Percentiles rank a stretch among this genome's conserved stretches.
These are phyloP conservation scores for Polygonum aviculare DNA, from an alignment of 148 eudicot species.

Conservation along the genomic window DNA sequence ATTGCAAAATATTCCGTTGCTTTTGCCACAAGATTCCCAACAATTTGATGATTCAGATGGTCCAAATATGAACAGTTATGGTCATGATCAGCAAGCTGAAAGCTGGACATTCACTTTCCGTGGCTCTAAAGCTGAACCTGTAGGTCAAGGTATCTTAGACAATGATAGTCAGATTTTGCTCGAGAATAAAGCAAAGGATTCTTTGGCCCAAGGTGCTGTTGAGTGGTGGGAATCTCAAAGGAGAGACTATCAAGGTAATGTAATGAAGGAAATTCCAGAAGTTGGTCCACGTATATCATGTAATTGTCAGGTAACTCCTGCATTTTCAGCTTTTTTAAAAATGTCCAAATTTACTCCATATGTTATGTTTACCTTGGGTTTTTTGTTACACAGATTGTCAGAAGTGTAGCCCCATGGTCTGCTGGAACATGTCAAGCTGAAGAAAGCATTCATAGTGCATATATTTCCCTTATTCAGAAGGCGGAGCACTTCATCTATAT, in stretches of 20 bases:
- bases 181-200: constrained; percentile 18
- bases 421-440: constrained; percentile 95
- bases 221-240: constrained; percentile 92
- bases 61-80: constrained; percentile 21
- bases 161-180: constrained; percentile 19
- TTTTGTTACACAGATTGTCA: constrained; percentile 46
- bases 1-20: constrained; percentile 47
- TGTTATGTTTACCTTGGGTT: constrained; percentile 4
- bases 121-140: constrained; percentile 42
- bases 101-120: constrained; percentile 34
- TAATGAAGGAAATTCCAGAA: constrained; percentile 57
- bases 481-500: constrained; percentile 86
- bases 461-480: constrained; percentile 82
- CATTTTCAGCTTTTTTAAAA: background rate
- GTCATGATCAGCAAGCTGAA: constrained; percentile 30
- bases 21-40: constrained; percentile 79
- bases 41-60: constrained; percentile 28
- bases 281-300: constrained; percentile 89
- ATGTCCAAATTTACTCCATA: background rate
- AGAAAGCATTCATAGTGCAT: constrained; percentile 93
- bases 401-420: constrained; percentile 98
- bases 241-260: constrained; percentile 49
- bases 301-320: constrained; percentile 72
- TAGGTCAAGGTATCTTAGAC: constrained; percentile 30
- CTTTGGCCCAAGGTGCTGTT: constrained; percentile 15